A percentile compares a stretch with the other conserved stretches of the same genome.
These are phyloP conservation scores for Penicillium griseofulvum DNA, from an alignment of 2,329 filamentous ascomycete species.

Conservation along the genomic window DNA sequence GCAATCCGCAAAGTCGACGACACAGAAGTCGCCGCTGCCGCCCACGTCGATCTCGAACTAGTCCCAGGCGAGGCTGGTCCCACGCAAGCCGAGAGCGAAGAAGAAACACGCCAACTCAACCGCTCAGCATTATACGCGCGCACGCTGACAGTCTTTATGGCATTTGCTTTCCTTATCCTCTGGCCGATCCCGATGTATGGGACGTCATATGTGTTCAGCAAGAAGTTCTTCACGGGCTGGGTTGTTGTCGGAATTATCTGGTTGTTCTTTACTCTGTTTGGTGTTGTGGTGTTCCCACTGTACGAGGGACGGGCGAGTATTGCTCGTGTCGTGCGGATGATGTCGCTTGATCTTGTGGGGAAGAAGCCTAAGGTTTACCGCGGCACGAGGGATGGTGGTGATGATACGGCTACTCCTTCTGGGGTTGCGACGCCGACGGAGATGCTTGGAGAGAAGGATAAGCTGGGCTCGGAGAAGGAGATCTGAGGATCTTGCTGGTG, in stretches of 20 bases:
- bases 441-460: slow-evolving; percentile 35
- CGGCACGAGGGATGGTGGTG: slow-evolving; percentile 32
- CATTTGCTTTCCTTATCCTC: slow-evolving; percentile 70
- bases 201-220: slow-evolving; percentile 73
- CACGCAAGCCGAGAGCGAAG: slow-evolving; percentile 39
- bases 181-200: slow-evolving; percentile 96
- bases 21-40: slow-evolving; percentile 63
- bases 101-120: slow-evolving; percentile 52
- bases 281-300: slow-evolving; percentile 77
- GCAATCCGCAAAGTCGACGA: slow-evolving; percentile 77
- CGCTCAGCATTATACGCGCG: slow-evolving; percentile 56
- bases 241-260: slow-evolving; percentile 73
- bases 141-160: slow-evolving; percentile 61
- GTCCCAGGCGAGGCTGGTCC: slow-evolving; percentile 51
- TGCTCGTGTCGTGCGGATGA: slow-evolving; percentile 58
- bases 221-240: slow-evolving; percentile 81
- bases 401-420: slow-evolving; percentile 44
- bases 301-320: slow-evolving; percentile 74
- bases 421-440: slow-evolving; percentile 50
- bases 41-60: slow-evolving; percentile 64
- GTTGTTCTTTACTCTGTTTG: slow-evolving; percentile 70
- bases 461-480: slow-evolving; percentile 12
- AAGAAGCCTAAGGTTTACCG: slow-evolving; percentile 34
- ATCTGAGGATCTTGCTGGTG: slow-evolving; percentile 2
- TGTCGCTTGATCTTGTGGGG: slow-evolving; percentile 59